phyloP scores from a whole-genome alignment of 768 basidiomycete species.

The Porphyrellus cyaneotinctus region DNA sequence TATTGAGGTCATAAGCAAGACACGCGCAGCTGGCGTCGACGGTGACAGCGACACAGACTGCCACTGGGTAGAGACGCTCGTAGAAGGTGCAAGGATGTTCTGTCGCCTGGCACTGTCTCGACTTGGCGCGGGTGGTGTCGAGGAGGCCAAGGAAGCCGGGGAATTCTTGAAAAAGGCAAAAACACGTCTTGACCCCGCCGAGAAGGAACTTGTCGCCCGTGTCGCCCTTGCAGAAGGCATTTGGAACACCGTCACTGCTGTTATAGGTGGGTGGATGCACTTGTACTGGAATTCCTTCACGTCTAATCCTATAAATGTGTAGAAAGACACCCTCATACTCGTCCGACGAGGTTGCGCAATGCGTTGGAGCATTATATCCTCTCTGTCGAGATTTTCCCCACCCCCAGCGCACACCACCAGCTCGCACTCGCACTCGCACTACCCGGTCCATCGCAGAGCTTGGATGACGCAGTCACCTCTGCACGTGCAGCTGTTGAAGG shows the following conservation, averaged over 20 bases:
- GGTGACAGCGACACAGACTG: constrained; percentile 59
- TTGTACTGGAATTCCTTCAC: background rate
- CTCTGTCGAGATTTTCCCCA: constrained; percentile 47
- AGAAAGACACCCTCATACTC: constrained; percentile 61
- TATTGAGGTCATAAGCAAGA: constrained; percentile 79
- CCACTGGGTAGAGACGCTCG: constrained; percentile 72
- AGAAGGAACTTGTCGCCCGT: constrained; percentile 53
- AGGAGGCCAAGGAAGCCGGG: constrained; percentile 61
- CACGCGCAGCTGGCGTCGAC: constrained; percentile 50
- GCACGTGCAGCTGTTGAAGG: constrained; percentile 73
- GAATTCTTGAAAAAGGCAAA: constrained; percentile 57
- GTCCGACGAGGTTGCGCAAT: constrained; percentile 54
- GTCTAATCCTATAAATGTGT: constrained; percentile 24
- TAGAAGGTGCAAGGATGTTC: constrained; percentile 76
- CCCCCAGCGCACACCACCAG: constrained; percentile 66
- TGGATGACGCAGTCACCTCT: constrained; percentile 61
- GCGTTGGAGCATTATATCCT: constrained; percentile 49
- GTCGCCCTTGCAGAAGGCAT: constrained; percentile 71
- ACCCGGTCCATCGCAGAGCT: constrained; percentile 57
- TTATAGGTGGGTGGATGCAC: constrained; percentile 48
- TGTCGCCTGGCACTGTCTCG: constrained; percentile 47
- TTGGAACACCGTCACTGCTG: constrained; percentile 63
- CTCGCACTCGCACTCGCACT: constrained; percentile 73
- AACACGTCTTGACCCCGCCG: constrained; percentile 44
- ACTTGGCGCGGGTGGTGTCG: constrained; percentile 40